Conservation (phyloP, 306 rosid species). For the Cotoneaster glaucophyllus region DNA sequence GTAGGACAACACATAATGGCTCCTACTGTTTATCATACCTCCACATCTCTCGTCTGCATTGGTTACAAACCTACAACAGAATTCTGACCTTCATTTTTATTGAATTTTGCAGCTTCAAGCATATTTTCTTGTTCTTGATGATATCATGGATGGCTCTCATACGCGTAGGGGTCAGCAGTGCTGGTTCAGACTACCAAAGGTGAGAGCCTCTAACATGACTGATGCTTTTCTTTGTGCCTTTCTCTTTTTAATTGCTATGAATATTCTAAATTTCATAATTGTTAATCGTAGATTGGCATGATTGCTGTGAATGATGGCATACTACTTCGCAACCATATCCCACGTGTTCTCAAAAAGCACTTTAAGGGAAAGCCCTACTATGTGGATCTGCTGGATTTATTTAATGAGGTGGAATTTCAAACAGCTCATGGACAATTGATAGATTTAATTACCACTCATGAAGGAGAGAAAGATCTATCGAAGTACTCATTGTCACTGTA, state of each 20-base stretch:
- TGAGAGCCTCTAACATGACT: background rate
- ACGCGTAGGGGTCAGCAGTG: conserved; percentile 49
- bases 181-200: conserved; percentile 55
- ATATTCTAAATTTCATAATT: background rate
- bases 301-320: conserved; percentile 83
- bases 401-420: conserved; percentile 95
- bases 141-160: conserved; percentile 46
- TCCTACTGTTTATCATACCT: background rate
- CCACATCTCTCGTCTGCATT: background rate
- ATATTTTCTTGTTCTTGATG: conserved; percentile 45
- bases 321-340: conserved; percentile 68
- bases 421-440: conserved; percentile 98
- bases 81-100: background rate
- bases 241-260: background rate
- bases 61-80: background rate
- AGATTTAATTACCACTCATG: conserved; percentile 80
- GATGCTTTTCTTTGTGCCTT: background rate
- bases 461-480: conserved; percentile 86
- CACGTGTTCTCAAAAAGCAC: conserved; percentile 70
- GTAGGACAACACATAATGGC: conserved; percentile 12
- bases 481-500: conserved; percentile 78
- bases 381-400: conserved; percentile 78
- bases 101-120: conserved; percentile 37
- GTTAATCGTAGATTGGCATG: conserved; percentile 58
- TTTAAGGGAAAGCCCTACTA: conserved; percentile 75